phyloP scores from a whole-genome alignment of 805 yeast species.

The Hanseniaspora clermontiae region DNA sequence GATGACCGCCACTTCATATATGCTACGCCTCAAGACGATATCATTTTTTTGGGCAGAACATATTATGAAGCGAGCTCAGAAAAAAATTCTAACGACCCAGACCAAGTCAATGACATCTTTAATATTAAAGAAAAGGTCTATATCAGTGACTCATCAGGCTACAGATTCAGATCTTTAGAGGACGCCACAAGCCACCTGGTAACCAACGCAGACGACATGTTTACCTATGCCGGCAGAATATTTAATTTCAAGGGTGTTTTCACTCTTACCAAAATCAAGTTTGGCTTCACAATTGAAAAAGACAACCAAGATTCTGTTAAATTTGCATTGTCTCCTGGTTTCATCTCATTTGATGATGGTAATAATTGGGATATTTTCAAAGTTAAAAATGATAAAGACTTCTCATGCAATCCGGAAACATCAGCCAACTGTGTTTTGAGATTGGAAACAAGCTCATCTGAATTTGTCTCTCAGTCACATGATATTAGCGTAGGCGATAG shows the following conservation, averaged over 20 bases:
- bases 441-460: constrained; percentile 29
- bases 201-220: constrained; percentile 8
- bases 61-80: constrained; percentile 13
- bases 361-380: constrained; percentile 1
- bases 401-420: constrained; percentile 20
- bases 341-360: constrained; percentile 13
- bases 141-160: constrained; percentile 25
- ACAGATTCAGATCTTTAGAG: constrained; percentile 26
- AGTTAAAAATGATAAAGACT: constrained; percentile 2
- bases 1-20: constrained; percentile 28
- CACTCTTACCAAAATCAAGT: neutral
- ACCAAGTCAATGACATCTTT: neutral
- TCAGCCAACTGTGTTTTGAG: constrained; percentile 28
- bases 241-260: constrained; percentile 10
- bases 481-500: constrained; percentile 24
- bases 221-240: neutral
- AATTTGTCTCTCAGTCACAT: constrained; percentile 18
- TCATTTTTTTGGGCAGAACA: constrained; percentile 16
- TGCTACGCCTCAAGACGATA: constrained; percentile 21
- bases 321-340: neutral
- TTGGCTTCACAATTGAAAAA: neutral
- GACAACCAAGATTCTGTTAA: neutral
- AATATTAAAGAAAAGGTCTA: constrained; percentile 8
- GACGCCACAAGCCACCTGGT: constrained; percentile 11
- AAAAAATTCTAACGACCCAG: constrained; percentile 7